Evolutionary conservation across 2,329 filamentous ascomycete genomes (phyloP), one percentile per base, ranked within the genome.

Genomic region (Pyrenochaeta sp.): DNA sequence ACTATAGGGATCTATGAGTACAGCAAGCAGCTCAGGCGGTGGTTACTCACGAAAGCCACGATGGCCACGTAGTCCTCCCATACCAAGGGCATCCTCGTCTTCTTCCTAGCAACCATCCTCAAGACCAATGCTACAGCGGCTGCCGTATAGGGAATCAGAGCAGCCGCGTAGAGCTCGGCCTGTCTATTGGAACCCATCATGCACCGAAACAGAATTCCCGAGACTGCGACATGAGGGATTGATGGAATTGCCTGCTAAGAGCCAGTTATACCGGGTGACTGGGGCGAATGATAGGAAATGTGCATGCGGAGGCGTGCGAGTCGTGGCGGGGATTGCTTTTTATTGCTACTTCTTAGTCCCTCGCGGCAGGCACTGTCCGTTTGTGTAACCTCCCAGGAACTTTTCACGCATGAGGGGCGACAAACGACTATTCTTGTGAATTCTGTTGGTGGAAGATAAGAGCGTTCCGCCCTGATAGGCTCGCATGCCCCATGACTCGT

Each of bases 11-110:
- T 15, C 8, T 4, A 19, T 58, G n/a, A 54, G 51, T 28, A 31
- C 24, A 15, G 19, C 19, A 14, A 13, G 13, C 22, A 20, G n/a
- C 13, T 5, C 22, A 22, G 22, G 21, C 31, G 4, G 9, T n/a
- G 4, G 14, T 35, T 14, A 55, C 53, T 48, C 35, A 60, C 54
- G 27, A 61, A 61, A 10, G 58, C 54, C 17, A 60, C 30, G 2
- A 57, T 46, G 9, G 58, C 51, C 20, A 59, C 14, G 32, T 53
- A 55, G 36, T 61, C 58, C 22, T 59, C 58, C 58, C 58, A 61
- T 9, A 52, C 40, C 30, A 61, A 42, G n/a, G 31, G 18, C 8
- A 44, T 39, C 32, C 44, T 52, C 14, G 44, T 53, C 14, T 51
- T 49, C 4, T 40, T 46, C 7, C 53, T 41, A n/a, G 52, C 46